Percentiles rank a stretch among this genome's conserved stretches.
Evolutionary conservation across 139 green algal genomes (phyloP).

Genomic region (Ettlia oleoabundans): DNA sequence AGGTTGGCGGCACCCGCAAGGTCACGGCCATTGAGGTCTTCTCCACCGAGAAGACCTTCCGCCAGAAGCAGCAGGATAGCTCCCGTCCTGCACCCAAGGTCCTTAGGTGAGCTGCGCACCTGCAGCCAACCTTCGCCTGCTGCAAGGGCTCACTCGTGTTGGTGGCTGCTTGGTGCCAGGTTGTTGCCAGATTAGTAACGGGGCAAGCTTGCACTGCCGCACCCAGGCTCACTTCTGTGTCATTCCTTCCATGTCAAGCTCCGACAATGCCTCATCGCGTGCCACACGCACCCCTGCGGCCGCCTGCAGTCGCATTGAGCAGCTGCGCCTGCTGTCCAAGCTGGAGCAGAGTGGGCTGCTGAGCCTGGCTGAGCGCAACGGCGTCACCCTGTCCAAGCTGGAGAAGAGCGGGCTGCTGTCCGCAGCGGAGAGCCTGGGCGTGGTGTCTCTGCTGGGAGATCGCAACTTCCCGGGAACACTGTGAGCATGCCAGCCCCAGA

Average conservation of each 20-base stretch:
- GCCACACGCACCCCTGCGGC: neutral
- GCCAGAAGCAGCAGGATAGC: constrained; percentile 35
- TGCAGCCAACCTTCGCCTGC: neutral
- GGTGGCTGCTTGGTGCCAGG: too few relatives aligned
- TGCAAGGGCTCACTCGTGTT: too few relatives aligned
- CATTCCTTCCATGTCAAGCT: too few relatives aligned
- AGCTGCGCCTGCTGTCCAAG: constrained; percentile 70
- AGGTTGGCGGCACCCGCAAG: constrained; percentile 27
- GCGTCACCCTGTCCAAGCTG: constrained; percentile 76
- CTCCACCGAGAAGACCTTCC: constrained; percentile 46
- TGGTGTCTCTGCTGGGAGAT: constrained; percentile 62
- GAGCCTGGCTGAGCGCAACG: constrained; percentile 62
- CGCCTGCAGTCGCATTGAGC: constrained; percentile 46
- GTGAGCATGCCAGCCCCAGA: too few relatives aligned
- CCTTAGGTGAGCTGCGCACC: constrained; percentile 3
- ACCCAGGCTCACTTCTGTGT: too few relatives aligned
- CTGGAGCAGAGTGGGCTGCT: constrained; percentile 75
- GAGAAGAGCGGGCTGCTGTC: constrained; percentile 75
- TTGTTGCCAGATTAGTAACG: too few relatives aligned
- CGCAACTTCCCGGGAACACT: constrained; percentile 54
- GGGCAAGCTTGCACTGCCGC: too few relatives aligned
- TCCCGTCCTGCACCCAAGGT: constrained; percentile 41
- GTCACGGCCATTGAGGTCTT: constrained; percentile 47
- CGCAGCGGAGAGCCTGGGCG: constrained; percentile 71
- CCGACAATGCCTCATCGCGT: too few relatives aligned